These are phyloP conservation scores for Trichophyton verrucosum DNA, from an alignment of 2,329 filamentous ascomycete genomes.

Conservation along the genomic window DNA sequence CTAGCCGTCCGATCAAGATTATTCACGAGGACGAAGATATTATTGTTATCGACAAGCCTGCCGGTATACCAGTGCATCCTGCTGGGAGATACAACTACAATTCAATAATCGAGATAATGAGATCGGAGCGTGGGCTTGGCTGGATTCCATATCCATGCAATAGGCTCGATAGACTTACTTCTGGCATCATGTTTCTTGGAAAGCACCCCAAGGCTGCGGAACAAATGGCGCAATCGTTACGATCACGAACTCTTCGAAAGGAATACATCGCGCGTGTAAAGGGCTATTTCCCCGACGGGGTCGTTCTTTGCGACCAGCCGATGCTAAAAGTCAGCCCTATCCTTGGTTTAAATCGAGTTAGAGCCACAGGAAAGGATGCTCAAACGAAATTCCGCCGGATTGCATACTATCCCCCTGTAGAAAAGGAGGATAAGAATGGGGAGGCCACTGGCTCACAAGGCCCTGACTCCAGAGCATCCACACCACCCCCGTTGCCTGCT, in stretches of 20 bases:
- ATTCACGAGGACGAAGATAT: conserved; percentile 87
- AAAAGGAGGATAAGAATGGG: conserved; percentile 11
- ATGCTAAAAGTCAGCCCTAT: conserved; percentile 92
- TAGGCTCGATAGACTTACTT: conserved; percentile 83
- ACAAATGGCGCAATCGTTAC: conserved; percentile 61
- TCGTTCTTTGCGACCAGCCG: conserved; percentile 84
- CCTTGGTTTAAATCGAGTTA: conserved; percentile 83
- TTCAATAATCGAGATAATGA: conserved; percentile 85
- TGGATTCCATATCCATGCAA: conserved; percentile 67
- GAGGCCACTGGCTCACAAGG: conserved; percentile 9
- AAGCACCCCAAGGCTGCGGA: conserved; percentile 75
- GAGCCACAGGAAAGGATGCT: conserved; percentile 81
- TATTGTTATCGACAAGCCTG: conserved; percentile 93
- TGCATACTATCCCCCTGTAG: conserved; percentile 67
- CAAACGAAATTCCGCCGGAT: conserved; percentile 82
- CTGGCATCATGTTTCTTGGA: conserved; percentile 94
- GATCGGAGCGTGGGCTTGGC: conserved; percentile 51
- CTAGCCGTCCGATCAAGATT: conserved; percentile 62
- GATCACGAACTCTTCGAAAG: conserved; percentile 72
- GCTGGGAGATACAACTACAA: conserved; percentile 95
- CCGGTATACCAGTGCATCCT: conserved; percentile 87
- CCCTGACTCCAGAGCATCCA: conserved; percentile 15
- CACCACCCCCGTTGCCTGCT: conserved; percentile 21
- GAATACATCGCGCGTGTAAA: conserved; percentile 89
- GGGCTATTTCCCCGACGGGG: conserved; percentile 81